phyloP scores from a whole-genome alignment of 1,284 basidiomycete species.

The Puccinia sorghi region DNA sequence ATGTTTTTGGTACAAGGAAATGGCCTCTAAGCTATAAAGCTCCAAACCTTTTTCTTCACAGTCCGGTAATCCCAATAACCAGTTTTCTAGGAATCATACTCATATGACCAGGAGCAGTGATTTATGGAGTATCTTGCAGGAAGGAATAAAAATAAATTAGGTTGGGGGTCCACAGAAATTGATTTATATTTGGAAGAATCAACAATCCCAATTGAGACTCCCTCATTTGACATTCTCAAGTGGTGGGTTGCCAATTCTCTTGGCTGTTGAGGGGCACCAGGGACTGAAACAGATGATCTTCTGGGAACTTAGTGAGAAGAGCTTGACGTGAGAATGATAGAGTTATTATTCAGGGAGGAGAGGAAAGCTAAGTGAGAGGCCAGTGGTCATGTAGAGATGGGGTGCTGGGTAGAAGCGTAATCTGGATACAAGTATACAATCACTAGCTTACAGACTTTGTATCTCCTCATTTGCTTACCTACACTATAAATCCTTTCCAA shows the following conservation, averaged over 20 bases:
- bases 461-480: background rate
- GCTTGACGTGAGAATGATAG: no score
- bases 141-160: background rate
- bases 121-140: conserved; percentile 11
- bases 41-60: background rate
- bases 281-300: no score
- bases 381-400: no score
- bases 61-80: background rate
- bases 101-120: background rate
- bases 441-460: no score
- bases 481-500: background rate
- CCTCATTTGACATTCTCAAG: background rate
- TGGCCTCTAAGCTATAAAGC: background rate
- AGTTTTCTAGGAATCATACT: background rate
- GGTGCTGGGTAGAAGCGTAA: no score
- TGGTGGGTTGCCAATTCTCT: background rate
- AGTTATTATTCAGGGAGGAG: no score
- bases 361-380: no score
- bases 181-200: background rate
- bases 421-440: no score
- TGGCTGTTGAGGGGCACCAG: no score
- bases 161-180: background rate
- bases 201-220: background rate
- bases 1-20: background rate
- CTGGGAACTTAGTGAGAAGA: no score